Evolutionary conservation across 345 rosid genomes (phyloP).

Genomic region (Populus davidiana): DNA sequence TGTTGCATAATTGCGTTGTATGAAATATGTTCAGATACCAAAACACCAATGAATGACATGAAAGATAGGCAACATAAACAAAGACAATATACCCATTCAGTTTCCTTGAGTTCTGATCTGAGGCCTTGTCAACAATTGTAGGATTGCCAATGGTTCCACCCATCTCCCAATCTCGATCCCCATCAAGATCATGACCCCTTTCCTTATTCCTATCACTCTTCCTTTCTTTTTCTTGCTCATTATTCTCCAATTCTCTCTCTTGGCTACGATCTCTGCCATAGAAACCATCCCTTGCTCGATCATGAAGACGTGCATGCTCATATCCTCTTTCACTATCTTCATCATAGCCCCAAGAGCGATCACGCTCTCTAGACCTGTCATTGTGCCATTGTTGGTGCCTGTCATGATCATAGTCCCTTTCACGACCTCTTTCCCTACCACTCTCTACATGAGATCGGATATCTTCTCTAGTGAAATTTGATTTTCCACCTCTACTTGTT

Average conservation of each 20-base stretch:
- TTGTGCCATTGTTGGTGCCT: conserved; percentile 34
- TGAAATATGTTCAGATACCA: too few relatives aligned
- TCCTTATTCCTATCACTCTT: conserved; percentile 27
- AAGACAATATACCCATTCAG: conserved; percentile 46
- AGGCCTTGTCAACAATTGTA: conserved; percentile 31
- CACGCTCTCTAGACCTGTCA: conserved; percentile 61
- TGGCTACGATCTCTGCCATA: conserved; percentile 44
- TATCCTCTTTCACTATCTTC: conserved; percentile 47
- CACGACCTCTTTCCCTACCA: conserved; percentile 53
- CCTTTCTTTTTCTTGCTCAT: conserved; percentile 37
- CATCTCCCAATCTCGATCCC: conserved; percentile 38
- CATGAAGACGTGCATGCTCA: conserved; percentile 35
- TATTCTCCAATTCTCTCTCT: conserved; percentile 38
- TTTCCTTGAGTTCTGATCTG: conserved; percentile 39
- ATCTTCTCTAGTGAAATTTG: conserved; percentile 38
- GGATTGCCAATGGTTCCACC: conserved; percentile 32
- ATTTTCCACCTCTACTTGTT: conserved; percentile 62
- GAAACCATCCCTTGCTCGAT: conserved; percentile 42
- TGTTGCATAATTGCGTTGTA: too few relatives aligned
- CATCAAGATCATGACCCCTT: conserved; percentile 29
- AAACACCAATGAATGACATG: too few relatives aligned
- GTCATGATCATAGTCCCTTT: conserved; percentile 41
- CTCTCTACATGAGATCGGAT: conserved; percentile 32
- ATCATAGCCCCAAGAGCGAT: conserved; percentile 46
- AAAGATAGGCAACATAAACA: not conserved